Evolutionary conservation across 2,329 filamentous ascomycete species (phyloP), one percentile per base, ranked within the genome.

Genomic region (Fusarium mexicanum): DNA sequence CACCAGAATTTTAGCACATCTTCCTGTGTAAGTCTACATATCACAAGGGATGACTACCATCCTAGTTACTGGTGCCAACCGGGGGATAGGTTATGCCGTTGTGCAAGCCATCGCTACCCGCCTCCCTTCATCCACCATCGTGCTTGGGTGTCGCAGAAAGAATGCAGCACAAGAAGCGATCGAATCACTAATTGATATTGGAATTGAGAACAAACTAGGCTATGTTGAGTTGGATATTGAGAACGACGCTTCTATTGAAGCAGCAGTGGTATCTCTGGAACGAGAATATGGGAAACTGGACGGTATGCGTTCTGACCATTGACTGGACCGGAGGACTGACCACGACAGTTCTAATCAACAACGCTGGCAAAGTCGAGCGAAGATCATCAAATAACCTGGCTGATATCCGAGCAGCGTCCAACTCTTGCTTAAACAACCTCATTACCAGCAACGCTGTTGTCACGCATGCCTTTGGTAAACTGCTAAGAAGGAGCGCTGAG

Each of bases 61-160:
- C 24, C 54, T 70, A 1, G 53, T 70, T 0, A 70, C 67, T 6
- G 67, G 66, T 5, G 60, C 60, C 26, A 70, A 70, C 18, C 67
- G 66, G 8, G 67, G 67, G 4, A 70, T 70, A 6, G 68, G 68
- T 1, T 66, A 51, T 26, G 53, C 68, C 11, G 70, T 71, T 17
- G 68, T 61, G 12, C 68, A 66, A 40, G 54, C 66, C 17, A 51
- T 71, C 5, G 43, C 37, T 18, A 20, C 20, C 3, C 48, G 53
- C 5, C 18, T 70, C 16, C 60, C 61, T n/a, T 55, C 41, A 13
- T 60, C 67, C 3, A 55, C 41, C 17, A 61, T 70, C 2, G 59
- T 70, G 5, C 67, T 70, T 2, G 67, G 46, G 14, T 70, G 54
- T 17, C 67, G 66, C 6, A 37, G 5, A 5, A 60, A 17, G 2